phyloP scores from a whole-genome alignment of 73 alveolate species.

The Durusdinium trenchii region DNA sequence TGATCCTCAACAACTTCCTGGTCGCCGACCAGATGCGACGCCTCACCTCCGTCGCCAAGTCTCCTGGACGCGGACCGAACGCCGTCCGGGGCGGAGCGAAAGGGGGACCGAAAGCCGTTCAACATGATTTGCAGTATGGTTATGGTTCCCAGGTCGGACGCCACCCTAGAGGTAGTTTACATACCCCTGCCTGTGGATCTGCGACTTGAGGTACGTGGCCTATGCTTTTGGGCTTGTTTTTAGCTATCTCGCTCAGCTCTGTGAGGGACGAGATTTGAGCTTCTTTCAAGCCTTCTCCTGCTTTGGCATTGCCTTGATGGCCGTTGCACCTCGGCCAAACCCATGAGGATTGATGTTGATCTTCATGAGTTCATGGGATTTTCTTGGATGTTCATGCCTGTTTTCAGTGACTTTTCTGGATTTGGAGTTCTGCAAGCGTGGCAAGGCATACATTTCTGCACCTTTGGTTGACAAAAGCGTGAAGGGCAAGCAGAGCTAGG shows the following conservation, averaged over 20 bases:
- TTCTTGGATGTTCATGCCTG: not conserved
- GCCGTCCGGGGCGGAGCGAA: too few relatives aligned
- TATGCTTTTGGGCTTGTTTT: conserved; percentile 81
- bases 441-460: conserved; percentile 34
- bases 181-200: not conserved
- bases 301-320: conserved; percentile 62
- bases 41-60: conserved; percentile 90
- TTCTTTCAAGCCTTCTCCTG: conserved; percentile 20
- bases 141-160: too few relatives aligned
- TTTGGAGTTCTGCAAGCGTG: not conserved
- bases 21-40: conserved; percentile 89
- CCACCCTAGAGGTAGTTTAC: not conserved
- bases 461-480: conserved; percentile 15
- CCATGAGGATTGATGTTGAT: not conserved
- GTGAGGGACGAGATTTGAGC: conserved; percentile 70
- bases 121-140: too few relatives aligned
- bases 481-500: conserved; percentile 55
- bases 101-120: too few relatives aligned
- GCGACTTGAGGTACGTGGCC: conserved; percentile 84
- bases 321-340: conserved; percentile 48
- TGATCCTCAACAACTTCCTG: conserved; percentile 80
- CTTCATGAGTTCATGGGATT: not conserved
- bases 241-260: conserved; percentile 75
- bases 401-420: not conserved
- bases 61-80: too few relatives aligned